Evolutionary conservation across 257 asterid genomes (phyloP), one percentile per base, ranked within the genome.

Genomic region (Agastache rugosa): DNA sequence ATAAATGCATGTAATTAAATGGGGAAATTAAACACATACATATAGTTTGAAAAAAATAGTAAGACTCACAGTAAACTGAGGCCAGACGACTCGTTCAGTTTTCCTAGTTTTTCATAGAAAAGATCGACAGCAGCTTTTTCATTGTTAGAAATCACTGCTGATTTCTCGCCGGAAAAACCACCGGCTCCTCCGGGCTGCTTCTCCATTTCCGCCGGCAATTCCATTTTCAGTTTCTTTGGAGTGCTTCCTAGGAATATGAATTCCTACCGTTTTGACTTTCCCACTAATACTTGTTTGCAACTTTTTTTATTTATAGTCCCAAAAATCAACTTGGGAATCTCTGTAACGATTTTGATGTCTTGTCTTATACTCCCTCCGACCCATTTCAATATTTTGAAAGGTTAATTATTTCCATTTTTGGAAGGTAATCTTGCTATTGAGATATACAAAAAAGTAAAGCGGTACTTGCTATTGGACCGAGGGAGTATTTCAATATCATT

Each of bases 21-120:
- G 10, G 17, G 12, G 50, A 47, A 15, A 31, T 31, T 31, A 31
- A 31, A 58, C n/a, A 7, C 2, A 29, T 15, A 60, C 9, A 39
- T 39, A 39, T 1, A 39, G 2, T 39, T 34, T 14, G 12, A 11
- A 75, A 4, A 25, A 19, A 58, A 39, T 22, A 45, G 19, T 44
- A 58, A 42, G 20, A 54, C 89, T 84, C 72, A 91, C 97, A 86
- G 73, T 48, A 77, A 77, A 75, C 92, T 87, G 78, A 91, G 94
- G 54, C 96, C 97, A 2, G 96, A 86, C 0, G 90, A 71, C 71
- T 87, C 88, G 45, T 91, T 85, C 80, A 89, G 58, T 81, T 80
- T 84, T 65, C 29, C 45, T 39, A 91, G 83, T 82, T 81, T 86
- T 66, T 85, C 84, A 51, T 87, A 91, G 88, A 91, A 91, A 56